Base-by-base conservation (phyloP, 305 asterid species). In the Salvia sclarea region DNA sequence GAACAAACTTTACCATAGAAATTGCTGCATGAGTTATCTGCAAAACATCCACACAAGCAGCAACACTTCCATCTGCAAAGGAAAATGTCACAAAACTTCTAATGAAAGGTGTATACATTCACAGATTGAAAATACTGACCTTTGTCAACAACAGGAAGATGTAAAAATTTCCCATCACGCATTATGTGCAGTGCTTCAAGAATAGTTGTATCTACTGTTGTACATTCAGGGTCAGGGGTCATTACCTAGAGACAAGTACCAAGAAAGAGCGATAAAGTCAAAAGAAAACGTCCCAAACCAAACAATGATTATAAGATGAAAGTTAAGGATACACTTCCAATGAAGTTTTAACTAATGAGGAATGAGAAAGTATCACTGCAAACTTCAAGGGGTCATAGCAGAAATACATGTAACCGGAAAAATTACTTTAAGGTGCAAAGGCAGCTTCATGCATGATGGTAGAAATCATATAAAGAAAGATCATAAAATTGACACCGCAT, bases 1-100 rank as follows among this genome's bases (percentile, higher is more conserved):
- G 41, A 50, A 78, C 62, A 5, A 21, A 69, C n/a, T 31, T 73
- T 86, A 93, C 98, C 97, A 91, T 80, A 33, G 97, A 84, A 79
- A 93, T 84, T 69, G 97, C 92, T 13, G 97, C 96, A 76, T 93
- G 94, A 72, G 97, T 87, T 79, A 93, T 85, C 83, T 90, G 97
- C 92, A 93, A 76, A 71, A 93, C 98, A 79, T 93, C 98, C 4
- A 93, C 72, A 63, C 95, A 90, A 53, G 95, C 84, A 59, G 80
- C 88, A 63, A 79, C 77, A 65, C 59, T 71, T 72, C 97, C 98
- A 79, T 93, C 98, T 93, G 89, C 76, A 57, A 70, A 70, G 64
- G 65, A 64, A 69, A 55, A 53, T 10, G 63, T 80, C 37, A 66
- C n/a, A n/a, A n/a, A n/a, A n/a, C n/a, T n/a, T n/a, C n/a, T 24